A percentile compares a stretch with the other conserved stretches of the same genome.
Conservation (phyloP, 805 yeast species). For the Wickerhamomyces strasburgensis region DNA sequence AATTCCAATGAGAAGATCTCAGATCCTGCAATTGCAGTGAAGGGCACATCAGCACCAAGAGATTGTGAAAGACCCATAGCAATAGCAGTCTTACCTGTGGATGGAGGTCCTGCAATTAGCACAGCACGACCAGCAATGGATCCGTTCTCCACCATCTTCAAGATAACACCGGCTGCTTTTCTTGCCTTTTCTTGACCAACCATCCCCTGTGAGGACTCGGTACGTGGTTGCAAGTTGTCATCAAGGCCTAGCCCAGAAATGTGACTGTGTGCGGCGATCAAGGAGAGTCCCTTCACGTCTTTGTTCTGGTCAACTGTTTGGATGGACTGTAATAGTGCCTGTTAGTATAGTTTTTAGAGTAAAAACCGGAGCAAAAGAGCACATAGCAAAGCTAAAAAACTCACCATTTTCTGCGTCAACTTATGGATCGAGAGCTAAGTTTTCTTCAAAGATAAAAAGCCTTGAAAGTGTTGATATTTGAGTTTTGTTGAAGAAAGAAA, state of each 20-base stretch:
- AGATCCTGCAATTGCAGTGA: conserved; percentile 91
- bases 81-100: conserved; percentile 97
- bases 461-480: too few species aligned
- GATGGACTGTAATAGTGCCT: conserved; percentile 27
- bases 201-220: conserved; percentile 79
- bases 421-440: too few species aligned
- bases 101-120: conserved; percentile 95
- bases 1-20: conserved; percentile 90
- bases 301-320: conserved; percentile 40
- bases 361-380: too few species aligned
- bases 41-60: conserved; percentile 72
- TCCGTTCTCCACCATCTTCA: conserved; percentile 90
- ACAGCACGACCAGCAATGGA: conserved; percentile 97
- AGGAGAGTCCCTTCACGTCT: conserved; percentile 58
- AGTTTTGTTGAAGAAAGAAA: too few species aligned
- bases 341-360: neutral
- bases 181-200: conserved; percentile 96
- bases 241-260: conserved; percentile 96
- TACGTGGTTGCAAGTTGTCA: conserved; percentile 76
- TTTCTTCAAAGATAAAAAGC: too few species aligned
- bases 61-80: conserved; percentile 89
- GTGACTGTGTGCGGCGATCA: conserved; percentile 97
- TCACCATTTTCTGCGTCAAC: conserved; percentile 10
- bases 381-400: conserved; percentile 3
- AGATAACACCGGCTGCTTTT: conserved; percentile 90